phyloP scores from a whole-genome alignment of 108 stramenopile genomes.

The Skeletonema potamos region DNA sequence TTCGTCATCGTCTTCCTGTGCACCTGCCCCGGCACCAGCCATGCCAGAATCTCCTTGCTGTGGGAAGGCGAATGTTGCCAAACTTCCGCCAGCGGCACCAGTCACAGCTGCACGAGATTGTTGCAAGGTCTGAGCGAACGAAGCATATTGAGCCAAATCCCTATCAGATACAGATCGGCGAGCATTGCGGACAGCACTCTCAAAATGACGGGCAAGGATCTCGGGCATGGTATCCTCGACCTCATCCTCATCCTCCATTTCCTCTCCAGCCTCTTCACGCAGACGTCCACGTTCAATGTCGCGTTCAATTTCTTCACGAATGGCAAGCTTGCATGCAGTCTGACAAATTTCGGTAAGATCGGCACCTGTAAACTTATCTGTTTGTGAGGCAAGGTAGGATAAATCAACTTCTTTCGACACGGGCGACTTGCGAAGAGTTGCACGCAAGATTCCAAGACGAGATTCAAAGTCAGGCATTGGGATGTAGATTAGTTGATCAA shows the following conservation, averaged over 20 bases:
- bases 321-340: slow-evolving; percentile 98
- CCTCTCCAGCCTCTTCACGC: slow-evolving; percentile 89
- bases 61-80: slow-evolving; percentile 92
- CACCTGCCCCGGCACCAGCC: slow-evolving; percentile 38
- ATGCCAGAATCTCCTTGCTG: slow-evolving; percentile 37
- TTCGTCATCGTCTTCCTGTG: slow-evolving; percentile 82
- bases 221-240: slow-evolving; percentile 96
- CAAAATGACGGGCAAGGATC: slow-evolving; percentile 96
- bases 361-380: slow-evolving; percentile 99
- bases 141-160: slow-evolving; percentile 98
- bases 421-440: slow-evolving; percentile 97
- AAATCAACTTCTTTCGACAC: slow-evolving; percentile 98
- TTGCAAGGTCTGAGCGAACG: slow-evolving; percentile 96
- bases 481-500: slow-evolving; percentile 99
- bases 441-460: slow-evolving; percentile 95
- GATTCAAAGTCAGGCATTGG: slow-evolving; percentile 99
- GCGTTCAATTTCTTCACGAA: slow-evolving; percentile 97
- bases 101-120: slow-evolving; percentile 91
- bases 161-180: slow-evolving; percentile 97
- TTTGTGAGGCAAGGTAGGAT: slow-evolving; percentile 94
- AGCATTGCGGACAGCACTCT: slow-evolving; percentile 94
- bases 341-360: slow-evolving; percentile 99
- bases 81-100: slow-evolving; percentile 84
- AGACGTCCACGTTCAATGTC: slow-evolving; percentile 96
- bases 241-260: slow-evolving; percentile 86